Evolutionary conservation across 768 basidiomycete species (phyloP), one percentile per base, ranked within the genome.

Genomic region (Collybiopsis confluens): DNA sequence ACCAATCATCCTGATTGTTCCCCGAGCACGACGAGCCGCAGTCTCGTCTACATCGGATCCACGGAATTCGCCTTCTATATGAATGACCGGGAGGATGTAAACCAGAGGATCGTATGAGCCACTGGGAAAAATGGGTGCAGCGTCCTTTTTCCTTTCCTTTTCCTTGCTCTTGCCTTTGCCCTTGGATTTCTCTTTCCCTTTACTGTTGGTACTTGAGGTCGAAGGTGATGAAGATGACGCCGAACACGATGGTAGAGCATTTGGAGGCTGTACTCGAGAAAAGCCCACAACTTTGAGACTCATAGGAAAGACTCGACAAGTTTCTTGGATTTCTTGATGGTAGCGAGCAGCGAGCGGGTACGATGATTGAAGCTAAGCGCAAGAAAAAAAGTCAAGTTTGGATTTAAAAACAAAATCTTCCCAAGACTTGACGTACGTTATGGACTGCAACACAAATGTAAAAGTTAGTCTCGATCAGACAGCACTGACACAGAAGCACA

Each of bases 301-400:
- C 68, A 81, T 66, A 2, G 81, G 79, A 40, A 83, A 78, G 46
- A 82, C 74, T n/a, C 75, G 73, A 47, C 74, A 73, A 2, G 74
- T 79, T 64, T 81, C 81, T 56, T 68, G 59, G 7, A 68, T 54
- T 10, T 65, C 59, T 33, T 65, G 59, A 1, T 18, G 50, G 41
- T 52, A 41, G 30, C 30, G n/a, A 7, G 18, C 50, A 3, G 21
- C 30, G 23, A 15, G 15, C 10, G 50, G 50, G 23, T 52, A 43
- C 6, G 24, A 24, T 15, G 41, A 27, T 41, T 43, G 50, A 20
- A 52, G 30, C 38, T 52, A 13, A 9, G 0, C 1, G 16, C 5
- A n/a, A n/a, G 23, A 42, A n/a, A 6, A 23, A 30, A 1, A 20
- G 11, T 46, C 45, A 50, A 11, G 33, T 21, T n/a, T n/a, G n/a